Base-by-base conservation (phyloP, 2,329 filamentous ascomycete species). In the Xylaria sp. region DNA sequence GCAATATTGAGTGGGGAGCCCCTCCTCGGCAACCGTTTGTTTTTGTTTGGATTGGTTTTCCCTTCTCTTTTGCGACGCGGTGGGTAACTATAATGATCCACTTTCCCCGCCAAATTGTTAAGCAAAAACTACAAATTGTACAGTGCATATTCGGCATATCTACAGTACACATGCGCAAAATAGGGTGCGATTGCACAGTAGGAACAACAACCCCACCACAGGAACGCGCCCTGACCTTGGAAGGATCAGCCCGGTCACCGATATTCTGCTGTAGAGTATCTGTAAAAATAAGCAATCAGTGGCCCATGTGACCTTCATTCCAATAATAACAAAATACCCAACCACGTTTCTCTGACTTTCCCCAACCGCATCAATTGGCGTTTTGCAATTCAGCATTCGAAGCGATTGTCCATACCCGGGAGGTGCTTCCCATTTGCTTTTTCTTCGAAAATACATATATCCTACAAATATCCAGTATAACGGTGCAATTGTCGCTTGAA, bases 21-120 rank as follows among this genome's bases (percentile, higher is more conserved):
- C 63, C 64, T 67, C 74, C 72, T 73, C 69, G 71, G 74, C 74
- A 76, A 76, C 74, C 38, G 65, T 76, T 78, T 77, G 76, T 78
- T 78, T 77, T 77, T 77, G 76, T 78, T 77, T 77, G 59, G 68
- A 71, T 74, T 74, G 57, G 31, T 13, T 54, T 56, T 38, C 62
- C 33, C 13, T 23, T 33, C n/a, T 26, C 53, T 36, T 54, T 53
- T 68, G 67, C 71, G 70, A 73, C 74, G 74, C 72, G 74, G 59
- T 4, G 36, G 48, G 48, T 51, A 28, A 7, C 28, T 33, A 33
- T 26, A 23, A 15, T 28, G 46, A 63, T 62, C 68, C 56, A 57
- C 61, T 40, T 46, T 63, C 67, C 73, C 68, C 66, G 59, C 68
- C 54, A 68, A 61, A 59, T 15, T 20, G 46, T 10, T 46, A 28